Base-by-base conservation (phyloP, 768 basidiomycete genomes). In the Leucocoprinus leucothites region DNA sequence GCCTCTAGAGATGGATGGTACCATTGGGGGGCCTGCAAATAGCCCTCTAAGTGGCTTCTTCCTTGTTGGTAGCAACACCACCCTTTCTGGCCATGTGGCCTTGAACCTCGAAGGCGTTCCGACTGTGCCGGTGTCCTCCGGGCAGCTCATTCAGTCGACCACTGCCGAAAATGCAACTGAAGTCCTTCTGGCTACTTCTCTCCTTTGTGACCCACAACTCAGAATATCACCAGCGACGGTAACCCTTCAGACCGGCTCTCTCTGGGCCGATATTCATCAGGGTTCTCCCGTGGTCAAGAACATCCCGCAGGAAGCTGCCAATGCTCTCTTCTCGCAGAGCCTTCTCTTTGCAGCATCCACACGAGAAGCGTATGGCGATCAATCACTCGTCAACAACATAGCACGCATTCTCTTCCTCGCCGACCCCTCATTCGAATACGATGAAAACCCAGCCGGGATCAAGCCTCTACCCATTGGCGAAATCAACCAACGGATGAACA, bases 21-120 rank as follows among this genome's bases (percentile, higher is more conserved):
- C 13, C 25, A 11, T 52, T 13, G 3, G 16, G 3, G 16, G 18
- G 3, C 18, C 14, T n/a, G 26, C 42, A 9, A 21, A 43, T 9
- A 52, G 28, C 18, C 25, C 51, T 9, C 28, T 44, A 6, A 44
- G 31, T 9, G 19, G 25, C 2, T 52, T 52, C 40, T 9, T 52
- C 21, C 18, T 53, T 31, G n/a, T 46, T 16, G 52, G 52, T 34
- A 53, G 31, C 31, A 53, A 53, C 34, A 53, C 52, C 0, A 45
- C 52, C 9, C 44, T 46, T 19, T 43, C 42, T 9, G 31, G 28
- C 2, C 25, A 18, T 11, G 28, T 43, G 21, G 34, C 18, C 13
- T 34, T 53, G 13, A 46, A 53, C 19, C 34, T 53, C 2, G 44
- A 53, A 25, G 44, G 18, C 11, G 8, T 40, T 35, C 52, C 52